phyloP scores from a whole-genome alignment of 208 protist genomes.

The Trypanosomatidae sp. region DNA sequence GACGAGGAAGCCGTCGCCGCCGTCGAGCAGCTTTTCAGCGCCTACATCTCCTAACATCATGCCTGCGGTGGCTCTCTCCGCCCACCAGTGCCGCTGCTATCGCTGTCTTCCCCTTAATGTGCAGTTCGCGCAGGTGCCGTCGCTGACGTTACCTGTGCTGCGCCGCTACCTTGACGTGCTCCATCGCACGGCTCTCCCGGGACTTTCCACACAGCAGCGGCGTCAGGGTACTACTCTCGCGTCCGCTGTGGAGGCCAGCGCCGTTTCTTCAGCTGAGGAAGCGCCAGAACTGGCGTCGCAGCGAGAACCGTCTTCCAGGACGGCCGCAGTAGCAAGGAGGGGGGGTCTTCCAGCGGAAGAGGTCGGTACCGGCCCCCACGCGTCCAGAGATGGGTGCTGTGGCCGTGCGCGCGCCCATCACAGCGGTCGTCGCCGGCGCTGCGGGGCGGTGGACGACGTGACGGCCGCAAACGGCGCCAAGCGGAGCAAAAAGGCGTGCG shows the following conservation, averaged over 20 bases:
- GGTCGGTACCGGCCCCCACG: background rate
- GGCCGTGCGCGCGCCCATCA: background rate
- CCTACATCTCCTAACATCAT: background rate
- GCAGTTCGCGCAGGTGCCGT: conserved; percentile 35
- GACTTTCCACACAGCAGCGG: conserved; percentile 1
- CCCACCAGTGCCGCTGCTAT: conserved; percentile 9
- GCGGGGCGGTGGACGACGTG: background rate
- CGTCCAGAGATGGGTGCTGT: background rate
- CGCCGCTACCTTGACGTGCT: conserved; percentile 22
- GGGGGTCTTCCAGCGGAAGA: background rate
- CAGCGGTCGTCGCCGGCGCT: background rate
- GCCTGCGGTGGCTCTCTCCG: background rate
- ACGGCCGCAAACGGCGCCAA: background rate
- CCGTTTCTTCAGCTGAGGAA: background rate
- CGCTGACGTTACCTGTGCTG: conserved; percentile 14
- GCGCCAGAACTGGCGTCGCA: background rate
- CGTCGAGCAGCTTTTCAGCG: background rate
- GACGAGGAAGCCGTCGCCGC: background rate
- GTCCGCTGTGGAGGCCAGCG: background rate
- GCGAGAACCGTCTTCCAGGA: background rate
- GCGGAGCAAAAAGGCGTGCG: background rate
- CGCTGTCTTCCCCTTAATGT: conserved; percentile 22
- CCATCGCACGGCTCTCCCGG: conserved; percentile 22
- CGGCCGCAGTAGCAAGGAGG: background rate
- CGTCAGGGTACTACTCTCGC: background rate